Evolutionary conservation across 2,329 filamentous ascomycete species (phyloP).

Genomic region (Cladophialophora exuberans): DNA sequence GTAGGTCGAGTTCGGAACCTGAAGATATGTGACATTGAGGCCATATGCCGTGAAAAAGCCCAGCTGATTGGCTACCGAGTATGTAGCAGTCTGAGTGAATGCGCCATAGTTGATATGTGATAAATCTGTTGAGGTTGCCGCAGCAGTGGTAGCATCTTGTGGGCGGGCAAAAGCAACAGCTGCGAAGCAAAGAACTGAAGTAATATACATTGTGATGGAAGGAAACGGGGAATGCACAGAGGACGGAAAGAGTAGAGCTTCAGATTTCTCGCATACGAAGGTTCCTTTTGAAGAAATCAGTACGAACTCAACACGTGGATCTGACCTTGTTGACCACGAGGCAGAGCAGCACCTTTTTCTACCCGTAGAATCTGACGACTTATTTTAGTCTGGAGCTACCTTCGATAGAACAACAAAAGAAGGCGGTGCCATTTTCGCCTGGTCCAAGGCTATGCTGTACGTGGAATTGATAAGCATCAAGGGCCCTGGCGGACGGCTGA

Average conservation of each 20-base stretch:
- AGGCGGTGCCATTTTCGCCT: background rate
- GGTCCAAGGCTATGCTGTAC: background rate
- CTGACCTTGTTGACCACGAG: background rate
- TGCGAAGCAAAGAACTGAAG: background rate
- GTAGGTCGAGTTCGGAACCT: conserved; percentile 37
- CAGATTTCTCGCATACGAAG: too few relatives aligned
- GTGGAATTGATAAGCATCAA: background rate
- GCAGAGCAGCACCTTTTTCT: too few relatives aligned
- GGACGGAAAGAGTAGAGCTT: too few relatives aligned
- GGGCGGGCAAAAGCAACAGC: background rate
- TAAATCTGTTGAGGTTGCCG: background rate
- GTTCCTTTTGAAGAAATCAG: too few relatives aligned
- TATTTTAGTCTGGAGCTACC: background rate
- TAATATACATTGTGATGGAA: too few relatives aligned
- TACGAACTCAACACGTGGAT: too few relatives aligned
- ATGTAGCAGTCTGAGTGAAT: conserved; percentile 35
- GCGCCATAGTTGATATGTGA: conserved; percentile 25
- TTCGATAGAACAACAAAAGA: background rate
- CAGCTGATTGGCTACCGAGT: conserved; percentile 38
- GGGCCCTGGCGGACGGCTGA: too few relatives aligned
- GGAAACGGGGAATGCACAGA: too few relatives aligned
- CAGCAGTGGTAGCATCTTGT: background rate
- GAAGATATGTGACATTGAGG: conserved; percentile 36
- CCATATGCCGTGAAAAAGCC: conserved; percentile 44
- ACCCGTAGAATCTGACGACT: too few relatives aligned